Evolutionary conservation across 306 rosid species (phyloP).

Genomic region (Coriaria nepalensis): DNA sequence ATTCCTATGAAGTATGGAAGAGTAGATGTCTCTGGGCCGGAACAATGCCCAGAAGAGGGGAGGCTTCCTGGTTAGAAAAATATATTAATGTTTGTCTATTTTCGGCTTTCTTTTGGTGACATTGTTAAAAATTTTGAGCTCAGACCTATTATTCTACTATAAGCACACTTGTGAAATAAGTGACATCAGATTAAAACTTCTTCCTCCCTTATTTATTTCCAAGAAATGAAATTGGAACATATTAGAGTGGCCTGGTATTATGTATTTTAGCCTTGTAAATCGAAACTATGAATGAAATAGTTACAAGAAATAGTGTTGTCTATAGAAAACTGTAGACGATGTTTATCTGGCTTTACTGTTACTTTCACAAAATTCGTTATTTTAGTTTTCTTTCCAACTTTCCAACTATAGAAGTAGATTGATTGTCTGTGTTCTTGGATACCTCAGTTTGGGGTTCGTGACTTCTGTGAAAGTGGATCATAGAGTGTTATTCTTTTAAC

Average conservation of each 20-base stretch:
- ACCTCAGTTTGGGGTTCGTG: no score
- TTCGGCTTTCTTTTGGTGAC: not conserved
- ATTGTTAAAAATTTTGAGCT: not conserved
- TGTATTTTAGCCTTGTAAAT: not conserved
- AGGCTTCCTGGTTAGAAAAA: constrained; percentile 75
- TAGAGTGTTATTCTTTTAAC: no score
- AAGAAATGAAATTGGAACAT: not conserved
- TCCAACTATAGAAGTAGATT: no score
- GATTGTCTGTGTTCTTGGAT: no score
- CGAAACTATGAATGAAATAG: not conserved
- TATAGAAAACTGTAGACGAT: not conserved
- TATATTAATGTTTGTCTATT: not conserved
- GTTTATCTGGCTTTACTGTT: no score
- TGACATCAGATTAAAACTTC: no score
- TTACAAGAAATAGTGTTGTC: no score
- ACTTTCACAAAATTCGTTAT: no score
- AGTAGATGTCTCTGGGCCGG: constrained; percentile 58
- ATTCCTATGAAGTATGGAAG: constrained; percentile 96
- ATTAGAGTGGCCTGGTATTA: not conserved
- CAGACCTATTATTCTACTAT: not conserved
- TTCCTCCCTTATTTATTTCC: not conserved
- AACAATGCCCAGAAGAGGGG: constrained; percentile 94
- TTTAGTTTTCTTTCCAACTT: no score
- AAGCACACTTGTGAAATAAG: not conserved
- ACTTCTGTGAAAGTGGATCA: no score